Evolutionary conservation across 495 filamentous ascomycete species (phyloP).

Genomic region (Lasiosphaeria ovina): DNA sequence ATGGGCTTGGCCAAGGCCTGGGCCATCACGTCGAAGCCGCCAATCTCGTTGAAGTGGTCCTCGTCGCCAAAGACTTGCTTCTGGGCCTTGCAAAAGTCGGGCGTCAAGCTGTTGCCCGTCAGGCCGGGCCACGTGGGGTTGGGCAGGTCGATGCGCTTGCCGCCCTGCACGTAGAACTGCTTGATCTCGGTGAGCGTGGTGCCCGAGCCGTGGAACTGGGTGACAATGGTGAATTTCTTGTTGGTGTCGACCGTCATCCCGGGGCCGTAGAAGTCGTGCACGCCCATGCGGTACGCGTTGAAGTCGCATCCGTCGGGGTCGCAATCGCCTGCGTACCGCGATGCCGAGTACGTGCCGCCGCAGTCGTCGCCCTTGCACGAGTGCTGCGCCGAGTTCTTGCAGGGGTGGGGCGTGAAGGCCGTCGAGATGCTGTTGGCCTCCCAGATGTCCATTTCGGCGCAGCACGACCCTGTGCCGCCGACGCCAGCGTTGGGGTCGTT

Average conservation of each 20-base stretch:
- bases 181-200: constrained; percentile 52
- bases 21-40: constrained; percentile 56
- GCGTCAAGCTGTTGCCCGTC: constrained; percentile 48
- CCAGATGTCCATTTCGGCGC: constrained; percentile 61
- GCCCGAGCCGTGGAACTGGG: constrained; percentile 58
- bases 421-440: constrained; percentile 59
- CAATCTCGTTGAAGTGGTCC: constrained; percentile 54
- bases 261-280: constrained; percentile 48
- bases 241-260: constrained; percentile 11
- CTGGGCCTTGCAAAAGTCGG: constrained; percentile 51
- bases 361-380: constrained; percentile 49
- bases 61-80: constrained; percentile 18
- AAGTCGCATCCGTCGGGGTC: constrained; percentile 63
- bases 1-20: constrained; percentile 53
- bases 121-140: constrained; percentile 32
- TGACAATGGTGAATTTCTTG: constrained; percentile 57
- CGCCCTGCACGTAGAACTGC: constrained; percentile 58
- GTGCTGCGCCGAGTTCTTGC: constrained; percentile 46
- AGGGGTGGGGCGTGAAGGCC: constrained; percentile 54
- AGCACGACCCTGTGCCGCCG: constrained; percentile 44
- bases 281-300: constrained; percentile 59
- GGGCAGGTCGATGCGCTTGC: constrained; percentile 37
- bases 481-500: constrained; percentile 50
- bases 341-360: constrained; percentile 44
- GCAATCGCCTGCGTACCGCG: constrained; percentile 50